phyloP scores from a whole-genome alignment of 768 basidiomycete genomes.

The Suillus paluster region DNA sequence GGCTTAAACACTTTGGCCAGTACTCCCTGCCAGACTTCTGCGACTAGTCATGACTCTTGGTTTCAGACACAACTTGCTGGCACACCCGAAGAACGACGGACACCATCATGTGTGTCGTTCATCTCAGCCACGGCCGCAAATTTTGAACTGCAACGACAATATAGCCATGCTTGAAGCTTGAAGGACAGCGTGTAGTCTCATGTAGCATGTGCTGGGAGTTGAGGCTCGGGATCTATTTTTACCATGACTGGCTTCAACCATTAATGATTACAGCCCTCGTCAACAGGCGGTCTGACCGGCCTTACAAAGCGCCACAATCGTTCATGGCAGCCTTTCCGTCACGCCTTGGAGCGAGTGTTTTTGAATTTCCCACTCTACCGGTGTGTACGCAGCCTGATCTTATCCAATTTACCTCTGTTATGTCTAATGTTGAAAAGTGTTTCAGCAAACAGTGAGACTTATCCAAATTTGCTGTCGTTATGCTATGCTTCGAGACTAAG shows the following conservation, averaged over 20 bases:
- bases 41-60: neutral
- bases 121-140: neutral
- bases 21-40: neutral
- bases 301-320: neutral
- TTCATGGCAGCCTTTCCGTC: neutral
- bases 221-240: neutral
- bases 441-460: neutral
- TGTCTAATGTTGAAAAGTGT: neutral
- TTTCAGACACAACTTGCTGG: neutral
- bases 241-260: neutral
- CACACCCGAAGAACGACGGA: neutral
- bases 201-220: too few species aligned
- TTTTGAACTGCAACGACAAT: neutral
- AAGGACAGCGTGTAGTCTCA: neutral
- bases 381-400: neutral
- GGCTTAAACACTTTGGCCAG: neutral
- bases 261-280: neutral
- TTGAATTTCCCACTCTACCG: too few species aligned
- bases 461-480: neutral
- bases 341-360: neutral
- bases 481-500: neutral
- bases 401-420: too few species aligned
- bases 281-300: too few species aligned
- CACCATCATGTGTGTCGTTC: neutral
- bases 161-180: neutral